Percentiles rank a stretch among this genome's conserved stretches.
These are phyloP conservation scores for Pleurotus platypus DNA, from an alignment of 768 basidiomycete genomes.

Conservation along the genomic window DNA sequence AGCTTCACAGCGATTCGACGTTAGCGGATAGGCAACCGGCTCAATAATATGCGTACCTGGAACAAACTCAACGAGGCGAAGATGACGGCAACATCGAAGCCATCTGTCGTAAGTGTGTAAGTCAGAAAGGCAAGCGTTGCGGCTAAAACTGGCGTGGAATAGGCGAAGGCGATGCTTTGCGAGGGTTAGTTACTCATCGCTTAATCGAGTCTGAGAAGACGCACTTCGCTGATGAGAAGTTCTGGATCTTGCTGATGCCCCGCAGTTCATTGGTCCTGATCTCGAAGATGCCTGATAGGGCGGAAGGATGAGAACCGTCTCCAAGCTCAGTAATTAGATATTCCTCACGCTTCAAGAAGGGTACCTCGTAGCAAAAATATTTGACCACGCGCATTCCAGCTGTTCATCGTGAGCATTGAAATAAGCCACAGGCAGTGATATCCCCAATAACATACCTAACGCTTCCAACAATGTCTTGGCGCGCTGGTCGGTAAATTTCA, in stretches of 20 bases:
- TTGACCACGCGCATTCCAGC: slow-evolving; percentile 73
- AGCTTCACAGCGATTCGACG: slow-evolving; percentile 30
- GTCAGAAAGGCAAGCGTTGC: slow-evolving; percentile 66
- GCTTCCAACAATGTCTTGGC: slow-evolving; percentile 66
- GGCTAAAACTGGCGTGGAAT: slow-evolving; percentile 59
- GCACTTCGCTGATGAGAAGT: slow-evolving; percentile 62
- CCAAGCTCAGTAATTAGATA: background rate
- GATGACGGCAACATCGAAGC: slow-evolving; percentile 63
- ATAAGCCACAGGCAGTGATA: background rate
- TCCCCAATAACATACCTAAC: slow-evolving; percentile 33
- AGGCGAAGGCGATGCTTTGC: slow-evolving; percentile 37
- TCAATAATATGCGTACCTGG: slow-evolving; percentile 27
- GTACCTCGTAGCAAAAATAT: slow-evolving; percentile 70
- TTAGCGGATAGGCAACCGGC: background rate
- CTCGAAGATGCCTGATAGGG: slow-evolving; percentile 43
- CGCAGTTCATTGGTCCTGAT: slow-evolving; percentile 52
- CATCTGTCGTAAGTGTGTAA: slow-evolving; percentile 51
- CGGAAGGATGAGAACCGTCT: background rate
- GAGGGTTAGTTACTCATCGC: background rate
- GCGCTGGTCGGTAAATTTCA: slow-evolving; percentile 61
- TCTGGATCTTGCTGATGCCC: slow-evolving; percentile 53
- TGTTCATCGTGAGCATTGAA: slow-evolving; percentile 10
- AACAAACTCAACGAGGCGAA: slow-evolving; percentile 65
- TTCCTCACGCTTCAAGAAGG: slow-evolving; percentile 57
- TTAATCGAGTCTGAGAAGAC: slow-evolving; percentile 10